phyloP scores from a whole-genome alignment of 148 eudicot genomes.

The Vaccinium macrocarpon region DNA sequence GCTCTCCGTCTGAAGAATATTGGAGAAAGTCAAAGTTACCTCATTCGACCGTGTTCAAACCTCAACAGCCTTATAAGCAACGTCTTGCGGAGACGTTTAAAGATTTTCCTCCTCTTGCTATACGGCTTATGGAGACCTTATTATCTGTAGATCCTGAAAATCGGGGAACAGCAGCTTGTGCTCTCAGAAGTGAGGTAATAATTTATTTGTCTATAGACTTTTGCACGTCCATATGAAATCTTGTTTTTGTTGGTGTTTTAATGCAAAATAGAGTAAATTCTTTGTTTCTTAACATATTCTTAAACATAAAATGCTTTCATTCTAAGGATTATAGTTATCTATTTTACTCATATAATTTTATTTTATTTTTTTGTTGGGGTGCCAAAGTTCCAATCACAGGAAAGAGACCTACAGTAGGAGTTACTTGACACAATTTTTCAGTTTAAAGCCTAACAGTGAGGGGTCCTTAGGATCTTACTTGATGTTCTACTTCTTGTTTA shows the following conservation, averaged over 20 bases:
- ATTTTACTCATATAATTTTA: neutral
- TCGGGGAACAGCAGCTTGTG: conserved; percentile 77
- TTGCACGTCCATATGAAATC: neutral
- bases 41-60: conserved; percentile 68
- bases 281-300: neutral
- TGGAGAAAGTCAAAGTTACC: conserved; percentile 72
- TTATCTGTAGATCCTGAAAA: conserved; percentile 69
- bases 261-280: neutral
- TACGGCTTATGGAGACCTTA: conserved; percentile 70
- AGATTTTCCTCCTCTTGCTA: conserved; percentile 55
- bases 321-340: neutral
- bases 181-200: conserved; percentile 72
- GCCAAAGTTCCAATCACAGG: neutral
- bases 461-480: neutral
- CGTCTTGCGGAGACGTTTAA: conserved; percentile 64
- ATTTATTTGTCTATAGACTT: neutral
- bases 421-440: neutral
- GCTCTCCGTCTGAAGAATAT: conserved; percentile 81
- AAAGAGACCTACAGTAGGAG: neutral
- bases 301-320: neutral
- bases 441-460: neutral
- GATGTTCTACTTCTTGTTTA: neutral
- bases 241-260: neutral
- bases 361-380: neutral
- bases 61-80: conserved; percentile 57